Evolutionary conservation across 352 stramenopile genomes (phyloP), one percentile per base, ranked within the genome.

Genomic region (Plasmopara viticola): DNA sequence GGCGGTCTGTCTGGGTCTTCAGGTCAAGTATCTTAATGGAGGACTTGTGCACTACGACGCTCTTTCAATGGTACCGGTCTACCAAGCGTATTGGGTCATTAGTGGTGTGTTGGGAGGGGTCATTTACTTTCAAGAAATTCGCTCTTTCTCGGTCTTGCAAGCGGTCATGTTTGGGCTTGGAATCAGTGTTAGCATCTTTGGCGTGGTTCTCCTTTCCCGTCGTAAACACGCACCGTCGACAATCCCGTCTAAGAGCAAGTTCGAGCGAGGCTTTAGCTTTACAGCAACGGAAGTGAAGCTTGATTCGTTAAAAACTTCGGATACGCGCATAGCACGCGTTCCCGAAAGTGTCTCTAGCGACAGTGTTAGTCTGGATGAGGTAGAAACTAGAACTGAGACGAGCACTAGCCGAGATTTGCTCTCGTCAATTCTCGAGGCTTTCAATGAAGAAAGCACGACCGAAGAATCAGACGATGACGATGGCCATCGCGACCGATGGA

Each of bases 81-180:
- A 92, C 53, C 84, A 95, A 57, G 77, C 73, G 6, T 97, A 95
- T 53, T 96, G 84, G 74, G 95, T 95, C 54, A 85, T 95, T 51
- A 93, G 71, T 15, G 82, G 84, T 9, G 83, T 96, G 29, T 66
- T 95, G 0, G 88, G 90, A 9, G 90, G 88, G 1, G 74, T 87
- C 28, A 83, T 97, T 28, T 97, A 96, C 66, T 97, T 96, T 60
- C 74, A 96, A 47, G 90, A 97, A 58, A 90, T 90, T 48, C 76
- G 77, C 29, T 69, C 70, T 5, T 89, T 95, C 49, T 84, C 79
- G 4, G 62, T 78, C 17, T 48, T 84, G 74, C 20, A 25, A 25
- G 20, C 20, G 3, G 20, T 25, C 20, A 25, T 25, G 20, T 25
- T 25, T 25, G 20, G 91, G n/a, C 29, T 94, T 1, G 85, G 85